phyloP scores from a whole-genome alignment of 805 yeast species.

The Priceomyces haplophilus region DNA sequence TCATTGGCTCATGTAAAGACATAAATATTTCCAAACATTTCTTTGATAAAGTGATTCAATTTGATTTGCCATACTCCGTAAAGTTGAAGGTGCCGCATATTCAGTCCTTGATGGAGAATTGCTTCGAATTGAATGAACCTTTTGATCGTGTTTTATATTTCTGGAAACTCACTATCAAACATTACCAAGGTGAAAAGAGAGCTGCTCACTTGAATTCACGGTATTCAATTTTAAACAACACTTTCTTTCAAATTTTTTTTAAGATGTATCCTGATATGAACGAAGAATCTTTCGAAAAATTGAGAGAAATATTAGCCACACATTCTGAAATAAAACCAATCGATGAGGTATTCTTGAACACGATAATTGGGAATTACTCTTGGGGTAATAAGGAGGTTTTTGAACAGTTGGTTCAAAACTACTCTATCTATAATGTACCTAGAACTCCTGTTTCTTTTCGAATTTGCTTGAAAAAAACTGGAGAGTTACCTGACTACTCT shows the following conservation, averaged over 20 bases:
- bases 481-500: constrained; percentile 54
- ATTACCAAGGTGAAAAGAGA: constrained; percentile 44
- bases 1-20: constrained; percentile 76
- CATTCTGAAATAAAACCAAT: constrained; percentile 57
- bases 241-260: constrained; percentile 68
- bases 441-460: constrained; percentile 71
- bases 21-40: constrained; percentile 68
- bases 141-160: constrained; percentile 56
- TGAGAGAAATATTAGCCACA: constrained; percentile 53
- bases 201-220: constrained; percentile 61
- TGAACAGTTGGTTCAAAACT: constrained; percentile 60
- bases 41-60: constrained; percentile 67
- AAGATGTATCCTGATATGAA: constrained; percentile 50
- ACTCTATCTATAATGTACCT: constrained; percentile 52
- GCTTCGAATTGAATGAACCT: constrained; percentile 54
- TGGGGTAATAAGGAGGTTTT: constrained; percentile 70
- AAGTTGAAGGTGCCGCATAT: constrained; percentile 72
- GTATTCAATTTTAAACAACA: constrained; percentile 67
- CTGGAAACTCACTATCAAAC: constrained; percentile 61
- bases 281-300: constrained; percentile 52
- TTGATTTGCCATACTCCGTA: constrained; percentile 69
- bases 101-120: constrained; percentile 58
- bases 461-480: constrained; percentile 68
- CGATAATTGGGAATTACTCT: constrained; percentile 60
- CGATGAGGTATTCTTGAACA: constrained; percentile 82